Base-by-base conservation (phyloP, 2,329 filamentous ascomycete genomes). In the Aspergillus neoniger region DNA sequence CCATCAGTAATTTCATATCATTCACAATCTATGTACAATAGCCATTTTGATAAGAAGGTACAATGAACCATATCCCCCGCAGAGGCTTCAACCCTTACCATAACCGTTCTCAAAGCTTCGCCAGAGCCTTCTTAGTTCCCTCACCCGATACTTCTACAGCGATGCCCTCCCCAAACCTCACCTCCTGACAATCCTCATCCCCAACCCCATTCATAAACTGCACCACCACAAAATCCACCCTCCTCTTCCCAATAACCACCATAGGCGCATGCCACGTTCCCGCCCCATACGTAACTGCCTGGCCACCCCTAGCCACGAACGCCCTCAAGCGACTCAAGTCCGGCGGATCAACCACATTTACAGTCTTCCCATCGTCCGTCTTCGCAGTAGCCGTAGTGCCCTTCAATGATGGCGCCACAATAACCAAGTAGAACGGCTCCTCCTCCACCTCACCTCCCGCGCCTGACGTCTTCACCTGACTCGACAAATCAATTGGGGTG, bases 211-310 rank as follows among this genome's bases (percentile, higher is more conserved):
- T 98, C 36, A 88, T 88, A 79, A 91, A 95, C 79, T 98, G 94
- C 66, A 91, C 85, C 2, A 98, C 94, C 5, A 96, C 85, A 75
- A 97, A 98, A 72, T 95, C 91, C 51, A 97, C 81, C 19, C 87
- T 82, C 57, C 81, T 78, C 48, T 78, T 75, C 0, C 93, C 93
- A 52, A 98, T 77, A 15, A 91, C 92, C 14, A 92, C 90, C 94
- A 99, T 98, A 0, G 95, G 95, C 63, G 94, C 92, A 80, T 99
- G 95, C 94, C 89, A 99, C 57, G 92, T 97, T 5, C 92, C 95
- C 1, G 91, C 88, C 1, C 86, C 92, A 75, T 98, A 99, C 2
- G 92, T 97, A 14, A 99, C 91, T 10, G 92, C 93, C 79, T 96
- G 92, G 23, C 84, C 83, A 2, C 87, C 88, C 53, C 83, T 85